Conservation (phyloP, 2,329 filamentous ascomycete genomes). For the Dactylellina parvicollis region DNA sequence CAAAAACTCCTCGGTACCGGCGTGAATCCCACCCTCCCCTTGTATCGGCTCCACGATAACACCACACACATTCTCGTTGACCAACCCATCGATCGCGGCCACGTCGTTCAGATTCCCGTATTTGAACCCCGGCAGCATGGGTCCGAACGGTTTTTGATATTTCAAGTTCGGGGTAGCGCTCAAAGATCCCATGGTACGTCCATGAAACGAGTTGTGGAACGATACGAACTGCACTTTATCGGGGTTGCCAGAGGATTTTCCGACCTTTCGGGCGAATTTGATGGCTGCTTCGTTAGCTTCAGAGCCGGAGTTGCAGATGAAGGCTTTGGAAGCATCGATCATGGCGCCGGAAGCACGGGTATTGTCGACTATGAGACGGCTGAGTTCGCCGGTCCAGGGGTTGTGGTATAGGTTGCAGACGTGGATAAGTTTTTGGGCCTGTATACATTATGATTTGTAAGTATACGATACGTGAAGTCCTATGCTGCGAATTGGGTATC, state of each 20-base stretch:
- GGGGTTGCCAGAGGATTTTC: conserved; percentile 71
- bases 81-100: conserved; percentile 73
- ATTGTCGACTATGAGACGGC: conserved; percentile 82
- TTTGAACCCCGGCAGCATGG: conserved; percentile 93
- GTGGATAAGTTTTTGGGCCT: conserved; percentile 81
- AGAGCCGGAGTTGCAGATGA: conserved; percentile 94
- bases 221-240: conserved; percentile 85
- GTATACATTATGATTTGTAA: no score
- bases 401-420: conserved; percentile 98
- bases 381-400: conserved; percentile 89
- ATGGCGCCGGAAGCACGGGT: conserved; percentile 83
- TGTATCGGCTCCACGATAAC: conserved; percentile 98
- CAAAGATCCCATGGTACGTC: conserved; percentile 91
- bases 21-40: conserved; percentile 91
- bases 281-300: conserved; percentile 98
- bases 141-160: conserved; percentile 92
- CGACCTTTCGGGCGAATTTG: conserved; percentile 94
- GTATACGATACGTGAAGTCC: no score
- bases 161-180: conserved; percentile 98
- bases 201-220: conserved; percentile 92
- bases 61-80: conserved; percentile 87
- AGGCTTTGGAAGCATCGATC: conserved; percentile 80
- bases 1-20: conserved; percentile 84
- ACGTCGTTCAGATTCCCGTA: conserved; percentile 89
- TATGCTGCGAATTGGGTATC: no score